Base-by-base conservation (phyloP, 2,329 filamentous ascomycete genomes). In the Fusarium subglutinans region DNA sequence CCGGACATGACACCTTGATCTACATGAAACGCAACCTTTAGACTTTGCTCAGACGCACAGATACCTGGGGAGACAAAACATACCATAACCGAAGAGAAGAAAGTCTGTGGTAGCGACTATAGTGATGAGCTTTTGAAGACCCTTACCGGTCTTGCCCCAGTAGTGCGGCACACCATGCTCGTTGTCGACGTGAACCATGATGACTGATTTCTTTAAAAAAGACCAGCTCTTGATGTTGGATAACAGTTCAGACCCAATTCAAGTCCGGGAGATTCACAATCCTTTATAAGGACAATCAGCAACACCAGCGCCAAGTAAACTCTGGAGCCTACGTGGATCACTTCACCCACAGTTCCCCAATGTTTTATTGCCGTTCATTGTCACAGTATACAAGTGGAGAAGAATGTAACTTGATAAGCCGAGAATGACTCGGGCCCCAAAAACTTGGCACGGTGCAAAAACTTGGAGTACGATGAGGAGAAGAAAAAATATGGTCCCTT, bases 1-100 rank as follows among this genome's bases (percentile, higher is more conserved):
- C 87, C 87, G 62, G 82, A 84, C 87, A 89, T 89, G 51, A 86
- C 84, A 73, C 86, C 84, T 81, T 86, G 88, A 72, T 90, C 88
- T 70, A 33, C 35, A 40, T n/a, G n/a, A 56, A 53, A 57, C 40
- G 12, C 20, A 35, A 11, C 13, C 44, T n/a, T 70, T 28, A 70
- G 66, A 17, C 20, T 2, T 18, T 54, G 12, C 20, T 24, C 48
- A 37, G 22, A 33, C 13, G 48, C 45, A 26, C 28, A 26, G 87
- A 80, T 74, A 54, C 24, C 17, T 10, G 1, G 17, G 3, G 2
- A 2, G 7, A 63, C 69, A 24, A 8, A 15, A 63, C 69, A 17
- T 58, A 72, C 69, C 69, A 47, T 72, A 72, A 54, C 69, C 69
- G 54, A 72, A 72, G 33, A 72, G 70, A 54, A 73, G 70, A 44